Base-by-base conservation (phyloP, 2,329 filamentous ascomycete genomes). In the Cyphellophora attinorum region DNA sequence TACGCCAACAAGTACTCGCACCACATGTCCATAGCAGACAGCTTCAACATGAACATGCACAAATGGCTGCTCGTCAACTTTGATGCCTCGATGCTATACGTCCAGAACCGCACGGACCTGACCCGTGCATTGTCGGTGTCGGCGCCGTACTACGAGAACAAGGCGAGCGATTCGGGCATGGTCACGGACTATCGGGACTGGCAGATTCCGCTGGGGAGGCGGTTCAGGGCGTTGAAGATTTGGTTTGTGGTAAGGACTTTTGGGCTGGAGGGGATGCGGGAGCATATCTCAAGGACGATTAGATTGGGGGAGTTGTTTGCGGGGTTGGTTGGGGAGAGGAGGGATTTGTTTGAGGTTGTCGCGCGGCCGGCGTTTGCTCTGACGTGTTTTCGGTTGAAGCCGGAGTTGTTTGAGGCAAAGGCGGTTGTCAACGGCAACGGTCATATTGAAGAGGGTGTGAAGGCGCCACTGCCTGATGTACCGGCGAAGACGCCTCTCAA, bases 21-120 rank as follows among this genome's bases (percentile, higher is more conserved):
- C 3, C 30, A 33, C 16, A 68, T 85, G 32, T 68, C 78, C 2
- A 53, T 64, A 14, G 67, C 14, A 54, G 83, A 94, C 64, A 86
- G 80, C 45, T 94, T 93, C 70, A 80, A 94, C 60, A 76, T 89
- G 65, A 96, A 95, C 66, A 82, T 94, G 74, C 88, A 95, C 70
- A 96, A 96, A 65, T 95, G 89, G 89, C 70, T 95, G 31, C 76
- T 95, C 12, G 86, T 85, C 38, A 94, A 93, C 60, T 95, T 95
- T 51, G 89, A 96, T 52, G 74, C 74, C 3, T 85, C 81, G 35
- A 81, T 81, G 46, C 70, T 94, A 29, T 96, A 76, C 61, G 77
- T 95, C 31, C 78, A 79, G 43, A 71, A 79, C 50, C 74, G 88
- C 11, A 64, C 67, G 35, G 78, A 86, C 60, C 72, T 96, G n/a